Evolutionary conservation across 805 yeast species (phyloP).

Genomic region (Candida easanensis): DNA sequence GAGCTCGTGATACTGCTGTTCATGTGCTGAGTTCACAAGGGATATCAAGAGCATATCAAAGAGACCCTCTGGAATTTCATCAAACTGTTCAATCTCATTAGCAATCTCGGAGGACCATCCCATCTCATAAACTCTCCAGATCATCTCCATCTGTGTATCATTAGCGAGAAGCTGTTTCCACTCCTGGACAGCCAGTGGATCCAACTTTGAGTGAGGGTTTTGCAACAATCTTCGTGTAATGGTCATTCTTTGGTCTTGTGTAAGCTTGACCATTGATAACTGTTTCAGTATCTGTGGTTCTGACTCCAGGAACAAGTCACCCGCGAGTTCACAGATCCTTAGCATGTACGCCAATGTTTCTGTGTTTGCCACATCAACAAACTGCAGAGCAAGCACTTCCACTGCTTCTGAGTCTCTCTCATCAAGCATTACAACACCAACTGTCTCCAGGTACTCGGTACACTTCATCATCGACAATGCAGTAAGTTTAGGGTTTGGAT

Average conservation of each 20-base stretch:
- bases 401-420: conserved; percentile 1
- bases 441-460: not conserved
- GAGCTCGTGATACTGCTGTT: conserved; percentile 4
- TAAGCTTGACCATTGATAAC: not conserved
- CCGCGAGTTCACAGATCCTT: conserved; percentile 8
- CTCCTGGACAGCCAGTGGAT: not conserved
- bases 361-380: not conserved
- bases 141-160: not conserved
- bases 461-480: not conserved
- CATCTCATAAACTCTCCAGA: conserved; percentile 2
- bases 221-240: conserved; percentile 2
- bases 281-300: conserved; percentile 3
- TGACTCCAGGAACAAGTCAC: not conserved
- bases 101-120: not conserved
- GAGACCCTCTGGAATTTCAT: conserved; percentile 1
- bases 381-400: not conserved
- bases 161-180: not conserved
- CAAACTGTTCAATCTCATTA: not conserved
- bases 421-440: not conserved
- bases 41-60: conserved; percentile 3
- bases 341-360: not conserved
- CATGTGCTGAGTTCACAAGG: conserved; percentile 4
- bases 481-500: not conserved
- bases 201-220: not conserved
- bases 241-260: not conserved